Evolutionary conservation across 805 yeast species (phyloP).

Genomic region (Ogataea ramenticola): DNA sequence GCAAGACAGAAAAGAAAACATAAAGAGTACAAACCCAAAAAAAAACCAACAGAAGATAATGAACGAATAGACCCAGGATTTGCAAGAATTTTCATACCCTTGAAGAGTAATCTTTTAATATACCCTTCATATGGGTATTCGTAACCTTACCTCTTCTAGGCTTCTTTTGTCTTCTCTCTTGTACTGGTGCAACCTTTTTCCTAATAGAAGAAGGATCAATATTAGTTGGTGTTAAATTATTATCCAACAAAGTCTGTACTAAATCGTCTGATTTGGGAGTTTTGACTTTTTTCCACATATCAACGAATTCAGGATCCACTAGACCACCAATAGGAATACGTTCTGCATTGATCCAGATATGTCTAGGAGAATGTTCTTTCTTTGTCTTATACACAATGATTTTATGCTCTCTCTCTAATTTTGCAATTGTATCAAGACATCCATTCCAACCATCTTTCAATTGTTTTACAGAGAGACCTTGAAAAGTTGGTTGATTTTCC

Average conservation of each 20-base stretch:
- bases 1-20: no score
- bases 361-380: conserved; percentile 89
- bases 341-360: conserved; percentile 79
- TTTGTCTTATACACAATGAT: conserved; percentile 82
- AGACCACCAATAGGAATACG: conserved; percentile 45
- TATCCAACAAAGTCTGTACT: conserved; percentile 67
- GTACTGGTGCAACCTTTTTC: conserved; percentile 44
- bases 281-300: conserved; percentile 71
- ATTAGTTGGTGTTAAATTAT: conserved; percentile 93
- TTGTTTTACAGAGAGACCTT: conserved; percentile 74
- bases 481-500: conserved; percentile 76
- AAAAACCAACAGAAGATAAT: no score
- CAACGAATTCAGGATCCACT: conserved; percentile 76
- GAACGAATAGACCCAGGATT: no score
- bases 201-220: conserved; percentile 95
- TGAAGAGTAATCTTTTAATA: conserved; percentile 70
- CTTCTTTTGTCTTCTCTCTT: conserved; percentile 78
- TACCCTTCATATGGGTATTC: conserved; percentile 94
- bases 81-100: conserved; percentile 24
- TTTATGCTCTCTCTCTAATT: conserved; percentile 69
- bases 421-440: conserved; percentile 69
- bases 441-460: conserved; percentile 92
- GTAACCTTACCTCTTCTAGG: conserved; percentile 92
- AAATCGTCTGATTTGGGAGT: conserved; percentile 79
- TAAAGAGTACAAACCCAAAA: no score